Evolutionary conservation across 441 rosid species (phyloP), one percentile per base, ranked within the genome.

Genomic region (Daphne laureola): DNA sequence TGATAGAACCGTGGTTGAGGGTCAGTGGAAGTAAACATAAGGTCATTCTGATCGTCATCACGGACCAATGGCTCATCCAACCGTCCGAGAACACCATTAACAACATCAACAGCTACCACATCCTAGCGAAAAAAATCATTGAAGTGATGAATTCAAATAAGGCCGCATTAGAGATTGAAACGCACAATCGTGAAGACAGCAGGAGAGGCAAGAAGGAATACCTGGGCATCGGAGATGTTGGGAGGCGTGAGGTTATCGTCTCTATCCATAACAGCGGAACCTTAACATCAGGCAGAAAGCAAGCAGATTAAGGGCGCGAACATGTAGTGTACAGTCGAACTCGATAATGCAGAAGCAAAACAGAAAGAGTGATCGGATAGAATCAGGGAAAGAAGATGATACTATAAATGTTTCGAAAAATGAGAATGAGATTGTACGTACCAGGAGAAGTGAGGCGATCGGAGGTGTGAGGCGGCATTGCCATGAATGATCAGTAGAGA

Each of bases 161-260:
- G 48, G 54, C 53, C 27, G 52, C 6, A 27, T 47, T 17, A 45
- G 27, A 44, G 14, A 40, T 40, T 25, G 27, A 53, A 46, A 53
- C 38, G 38, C 8, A 31, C 38, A 31, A 1, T 31, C 38, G 11
- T 31, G 9, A 31, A 8, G 9, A 31, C 11, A 31, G 38, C 11
- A 31, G 38, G 4, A 31, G 25, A 21, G 1, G 3, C 25, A 21
- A 21, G 1, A 21, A 21, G 38, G 62, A 48, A 25, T 46, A 76
- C 78, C 78, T 70, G 73, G 70, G 62, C 45, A 62, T 49, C 58
- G 35, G 53, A 51, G 66, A 54, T 26, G 56, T 62, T 40, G 21
- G 54, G 71, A 62, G 55, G 58, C 46, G 57, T 55, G 56, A 26
- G 36, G 49, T 43, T 64, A 45, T 62, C 62, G 26, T 67, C 45